Percentiles rank a stretch among this genome's conserved stretches.
Conservation (phyloP, 768 basidiomycete genomes). For the Auriscalpium vulgare region DNA sequence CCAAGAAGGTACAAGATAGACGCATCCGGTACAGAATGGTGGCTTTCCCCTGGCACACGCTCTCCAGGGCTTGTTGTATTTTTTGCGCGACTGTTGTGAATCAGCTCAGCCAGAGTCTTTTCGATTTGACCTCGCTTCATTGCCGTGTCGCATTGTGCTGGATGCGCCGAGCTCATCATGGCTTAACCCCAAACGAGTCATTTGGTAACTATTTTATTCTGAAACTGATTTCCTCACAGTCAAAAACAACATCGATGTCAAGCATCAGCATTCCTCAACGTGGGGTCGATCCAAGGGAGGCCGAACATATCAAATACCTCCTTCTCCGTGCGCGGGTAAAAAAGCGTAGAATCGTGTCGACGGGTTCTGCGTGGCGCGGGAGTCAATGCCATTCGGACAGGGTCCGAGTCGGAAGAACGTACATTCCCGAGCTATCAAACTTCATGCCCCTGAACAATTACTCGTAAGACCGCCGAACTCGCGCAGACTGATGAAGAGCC, state of each 20-base stretch:
- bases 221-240: no score
- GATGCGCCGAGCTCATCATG: no score
- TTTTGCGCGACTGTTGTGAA: no score
- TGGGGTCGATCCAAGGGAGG: slow-evolving; percentile 63
- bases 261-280: slow-evolving; percentile 61
- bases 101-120: no score
- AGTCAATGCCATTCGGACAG: neutral
- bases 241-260: slow-evolving; percentile 20
- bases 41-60: slow-evolving; percentile 71
- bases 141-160: no score
- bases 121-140: no score
- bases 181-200: no score
- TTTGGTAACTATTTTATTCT: no score
- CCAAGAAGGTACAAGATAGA: slow-evolving; percentile 71
- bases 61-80: slow-evolving; percentile 47
- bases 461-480: slow-evolving; percentile 1
- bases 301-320: slow-evolving; percentile 69
- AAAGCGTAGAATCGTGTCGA: slow-evolving; percentile 51
- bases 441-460: slow-evolving; percentile 51
- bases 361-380: slow-evolving; percentile 37
- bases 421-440: slow-evolving; percentile 82
- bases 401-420: slow-evolving; percentile 18
- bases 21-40: slow-evolving; percentile 88
- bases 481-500: slow-evolving; percentile 3
- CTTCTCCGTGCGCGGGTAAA: slow-evolving; percentile 55